A percentile compares a stretch with the other conserved stretches of the same genome.
Conservation (phyloP, 768 basidiomycete species). For the Nidularia pulvinata region DNA sequence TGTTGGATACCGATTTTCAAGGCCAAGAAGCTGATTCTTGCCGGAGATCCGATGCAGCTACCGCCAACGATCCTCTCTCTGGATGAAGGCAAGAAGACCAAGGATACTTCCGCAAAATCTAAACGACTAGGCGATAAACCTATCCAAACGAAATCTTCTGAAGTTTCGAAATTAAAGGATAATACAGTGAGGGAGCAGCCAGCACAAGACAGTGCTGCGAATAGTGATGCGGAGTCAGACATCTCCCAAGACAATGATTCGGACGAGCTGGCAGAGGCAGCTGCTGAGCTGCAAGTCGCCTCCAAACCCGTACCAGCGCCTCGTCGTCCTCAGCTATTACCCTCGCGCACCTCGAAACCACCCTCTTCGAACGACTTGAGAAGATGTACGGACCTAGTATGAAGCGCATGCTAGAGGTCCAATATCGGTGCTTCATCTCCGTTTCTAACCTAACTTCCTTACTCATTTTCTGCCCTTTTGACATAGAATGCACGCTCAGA, state of each 20-base stretch:
- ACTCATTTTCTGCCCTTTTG: neutral
- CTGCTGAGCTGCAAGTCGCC: neutral
- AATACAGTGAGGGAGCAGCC: too few species aligned
- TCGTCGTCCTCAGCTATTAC: conserved; percentile 31
- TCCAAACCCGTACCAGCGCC: conserved; percentile 1
- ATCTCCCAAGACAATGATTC: neutral
- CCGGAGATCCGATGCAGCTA: conserved; percentile 95
- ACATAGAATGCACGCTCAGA: conserved; percentile 82
- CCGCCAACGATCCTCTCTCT: conserved; percentile 89
- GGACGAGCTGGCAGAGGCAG: neutral
- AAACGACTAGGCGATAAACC: neutral
- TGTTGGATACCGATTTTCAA: conserved; percentile 98
- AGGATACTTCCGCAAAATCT: neutral
- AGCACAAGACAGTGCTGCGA: neutral
- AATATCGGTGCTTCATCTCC: conserved; percentile 70
- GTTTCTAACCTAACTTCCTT: neutral
- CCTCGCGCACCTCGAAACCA: conserved; percentile 82
- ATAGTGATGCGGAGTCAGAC: neutral
- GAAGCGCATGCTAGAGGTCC: conserved; percentile 86
- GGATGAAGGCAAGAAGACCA: conserved; percentile 29
- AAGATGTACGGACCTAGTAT: conserved; percentile 81
- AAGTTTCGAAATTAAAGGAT: neutral
- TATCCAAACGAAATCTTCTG: neutral
- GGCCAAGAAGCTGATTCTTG: conserved; percentile 85
- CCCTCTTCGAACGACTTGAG: conserved; percentile 92